Percentiles rank a stretch among this genome's conserved stretches.
These are phyloP conservation scores for Agaricus bisporus DNA, from an alignment of 768 basidiomycete genomes.

Conservation along the genomic window DNA sequence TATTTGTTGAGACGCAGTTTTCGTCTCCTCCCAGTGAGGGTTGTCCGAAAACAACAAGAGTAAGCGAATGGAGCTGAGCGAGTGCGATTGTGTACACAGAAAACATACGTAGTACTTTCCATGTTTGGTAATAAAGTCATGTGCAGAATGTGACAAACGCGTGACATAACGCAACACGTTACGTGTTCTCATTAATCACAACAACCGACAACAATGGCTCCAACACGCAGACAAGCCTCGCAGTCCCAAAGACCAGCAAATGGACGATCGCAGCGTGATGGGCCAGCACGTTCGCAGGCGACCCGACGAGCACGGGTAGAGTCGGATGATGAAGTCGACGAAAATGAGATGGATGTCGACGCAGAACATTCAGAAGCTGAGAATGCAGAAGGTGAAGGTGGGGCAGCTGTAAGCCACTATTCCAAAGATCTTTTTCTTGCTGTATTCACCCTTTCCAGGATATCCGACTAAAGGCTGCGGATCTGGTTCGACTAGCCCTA, in stretches of 20 bases:
- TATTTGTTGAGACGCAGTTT: conserved; percentile 68
- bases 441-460: conserved; percentile 37
- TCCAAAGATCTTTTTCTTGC: not conserved
- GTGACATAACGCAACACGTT: conserved; percentile 3
- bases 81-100: not conserved
- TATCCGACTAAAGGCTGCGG: conserved; percentile 55
- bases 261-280: conserved; percentile 7
- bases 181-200: conserved; percentile 3
- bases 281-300: conserved; percentile 8
- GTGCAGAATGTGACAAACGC: not conserved
- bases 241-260: conserved; percentile 1
- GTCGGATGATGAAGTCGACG: conserved; percentile 10
- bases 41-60: conserved; percentile 46
- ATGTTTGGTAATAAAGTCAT: too few relatives aligned
- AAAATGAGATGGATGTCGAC: conserved; percentile 5
- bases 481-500: conserved; percentile 75
- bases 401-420: conserved; percentile 3
- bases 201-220: not conserved
- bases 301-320: conserved; percentile 1
- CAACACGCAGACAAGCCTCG: conserved; percentile 5
- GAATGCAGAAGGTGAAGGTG: not conserved
- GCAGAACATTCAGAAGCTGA: not conserved
- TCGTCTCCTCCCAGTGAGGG: conserved; percentile 37
- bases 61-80: conserved; percentile 36
- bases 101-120: not conserved